Evolutionary conservation across 495 filamentous ascomycete genomes (phyloP), one percentile per base, ranked within the genome.

Genomic region (Delitschia confertaspora): DNA sequence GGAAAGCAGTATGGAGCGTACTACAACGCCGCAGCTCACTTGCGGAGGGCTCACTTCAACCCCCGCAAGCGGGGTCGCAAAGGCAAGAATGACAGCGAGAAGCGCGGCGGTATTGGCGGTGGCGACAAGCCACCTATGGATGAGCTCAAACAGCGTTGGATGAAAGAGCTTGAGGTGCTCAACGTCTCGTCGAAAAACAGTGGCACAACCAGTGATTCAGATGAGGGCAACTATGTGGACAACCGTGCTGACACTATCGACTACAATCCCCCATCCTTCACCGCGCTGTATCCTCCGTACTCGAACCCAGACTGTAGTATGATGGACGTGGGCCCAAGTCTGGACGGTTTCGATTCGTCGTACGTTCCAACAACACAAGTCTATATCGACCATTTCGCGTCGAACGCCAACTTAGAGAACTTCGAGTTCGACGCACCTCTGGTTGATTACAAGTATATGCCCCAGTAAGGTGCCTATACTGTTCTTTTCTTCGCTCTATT

Each of bases 1-100:
- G 65, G 71, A 35, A 95, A 95, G 66, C 71, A 69, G 42, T 98
- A 98, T 55, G 82, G 82, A 3, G 85, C 83, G 17, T 93, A 98
- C 62, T 95, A 98, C 59, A 98, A 98, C 52, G 89, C 89, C 1
- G 86, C 88, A 2, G 89, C 88, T 0, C 91, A 95, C 60, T 72
- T 98, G 10, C 76, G 88, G 14, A 78, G 91, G 14, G 84, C 84
- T 11, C 91, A 98, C 59, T 98, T 95, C 69, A 73, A 78, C 44
- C 76, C 76, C 0, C 71, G 72, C 33, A 72, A 75, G 49, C 68
- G 70, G n/a, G 73, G 71, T 2, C 62, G 69, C 3, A 66, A 67
- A 38, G 66, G 71, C 6, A 74, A 73, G 31, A 66, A 67, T n/a
- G 74, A 74, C 52, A n/a, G n/a, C n/a, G 63, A 87, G 62, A 75